Conservation (phyloP, 345 rosid species). For the Brassica napus region DNA sequence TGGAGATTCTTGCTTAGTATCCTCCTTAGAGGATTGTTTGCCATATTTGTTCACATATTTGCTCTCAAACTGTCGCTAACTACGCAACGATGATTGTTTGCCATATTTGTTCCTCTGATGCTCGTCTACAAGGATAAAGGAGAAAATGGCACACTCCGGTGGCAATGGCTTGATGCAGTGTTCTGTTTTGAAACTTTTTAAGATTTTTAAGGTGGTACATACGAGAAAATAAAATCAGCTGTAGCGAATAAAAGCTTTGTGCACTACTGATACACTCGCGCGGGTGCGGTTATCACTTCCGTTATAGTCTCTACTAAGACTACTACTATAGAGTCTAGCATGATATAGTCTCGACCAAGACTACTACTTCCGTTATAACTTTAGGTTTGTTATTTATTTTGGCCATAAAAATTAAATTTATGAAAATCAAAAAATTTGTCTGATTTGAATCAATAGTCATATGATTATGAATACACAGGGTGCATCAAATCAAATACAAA, state of each 20-base stretch:
- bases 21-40: too few species aligned
- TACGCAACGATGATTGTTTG: conserved; percentile 7
- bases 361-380: not conserved
- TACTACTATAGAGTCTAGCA: not conserved
- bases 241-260: not conserved
- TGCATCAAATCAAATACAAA: not conserved
- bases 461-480: not conserved
- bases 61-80: conserved; percentile 31
- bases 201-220: not conserved
- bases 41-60: conserved; percentile 21
- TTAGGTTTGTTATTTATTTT: not conserved
- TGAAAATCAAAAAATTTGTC: not conserved
- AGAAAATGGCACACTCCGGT: not conserved
- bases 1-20: too few species aligned
- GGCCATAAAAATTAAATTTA: not conserved
- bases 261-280: not conserved
- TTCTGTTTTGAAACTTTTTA: fast-evolving
- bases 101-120: not conserved
- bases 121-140: not conserved
- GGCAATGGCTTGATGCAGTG: not conserved
- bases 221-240: not conserved
- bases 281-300: not conserved
- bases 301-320: conserved; percentile 1
- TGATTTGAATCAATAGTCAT: not conserved
- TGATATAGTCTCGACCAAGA: not conserved